phyloP scores from a whole-genome alignment of 1,284 basidiomycete genomes.

The Leccinum colubrinum region DNA sequence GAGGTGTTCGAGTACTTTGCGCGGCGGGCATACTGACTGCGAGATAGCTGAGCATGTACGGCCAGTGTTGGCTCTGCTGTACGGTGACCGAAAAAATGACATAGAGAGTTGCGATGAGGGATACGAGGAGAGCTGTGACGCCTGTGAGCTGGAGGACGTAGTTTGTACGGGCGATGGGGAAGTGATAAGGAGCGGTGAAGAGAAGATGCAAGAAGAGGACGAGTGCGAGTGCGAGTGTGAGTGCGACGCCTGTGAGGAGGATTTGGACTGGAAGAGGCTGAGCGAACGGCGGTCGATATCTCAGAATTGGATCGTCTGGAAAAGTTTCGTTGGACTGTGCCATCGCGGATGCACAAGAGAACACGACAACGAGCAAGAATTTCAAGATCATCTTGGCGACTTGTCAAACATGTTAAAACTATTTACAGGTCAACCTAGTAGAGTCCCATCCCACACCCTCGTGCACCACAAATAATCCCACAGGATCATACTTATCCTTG shows the following conservation, averaged over 20 bases:
- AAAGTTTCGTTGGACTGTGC: slow-evolving; percentile 31
- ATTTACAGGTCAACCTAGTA: not conserved
- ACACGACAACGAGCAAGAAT: not conserved
- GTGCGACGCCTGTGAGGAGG: slow-evolving; percentile 81
- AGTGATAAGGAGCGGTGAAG: slow-evolving; percentile 96
- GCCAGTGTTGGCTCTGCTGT: slow-evolving; percentile 75
- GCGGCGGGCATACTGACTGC: slow-evolving; percentile 63
- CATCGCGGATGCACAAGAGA: slow-evolving; percentile 19
- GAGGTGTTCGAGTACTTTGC: slow-evolving; percentile 18
- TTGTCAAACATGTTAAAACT: slow-evolving; percentile 1
- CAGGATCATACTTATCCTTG: slow-evolving; percentile 44
- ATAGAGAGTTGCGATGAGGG: slow-evolving; percentile 73
- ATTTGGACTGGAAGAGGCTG: slow-evolving; percentile 92
- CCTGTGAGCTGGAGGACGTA: slow-evolving; percentile 87
- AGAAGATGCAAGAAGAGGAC: slow-evolving; percentile 92
- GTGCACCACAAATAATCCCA: not conserved
- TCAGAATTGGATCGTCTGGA: slow-evolving; percentile 67
- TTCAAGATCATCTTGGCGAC: not conserved
- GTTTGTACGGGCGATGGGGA: slow-evolving; percentile 90
- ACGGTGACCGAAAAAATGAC: slow-evolving; percentile 67
- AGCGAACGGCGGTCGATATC: slow-evolving; percentile 74
- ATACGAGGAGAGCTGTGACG: slow-evolving; percentile 77
- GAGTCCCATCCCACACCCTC: slow-evolving; percentile 16
- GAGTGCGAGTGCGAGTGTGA: slow-evolving; percentile 68
- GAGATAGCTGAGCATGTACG: slow-evolving; percentile 93